phyloP scores from a whole-genome alignment of 2,329 filamentous ascomycete species.

The Fusarium anguioides region DNA sequence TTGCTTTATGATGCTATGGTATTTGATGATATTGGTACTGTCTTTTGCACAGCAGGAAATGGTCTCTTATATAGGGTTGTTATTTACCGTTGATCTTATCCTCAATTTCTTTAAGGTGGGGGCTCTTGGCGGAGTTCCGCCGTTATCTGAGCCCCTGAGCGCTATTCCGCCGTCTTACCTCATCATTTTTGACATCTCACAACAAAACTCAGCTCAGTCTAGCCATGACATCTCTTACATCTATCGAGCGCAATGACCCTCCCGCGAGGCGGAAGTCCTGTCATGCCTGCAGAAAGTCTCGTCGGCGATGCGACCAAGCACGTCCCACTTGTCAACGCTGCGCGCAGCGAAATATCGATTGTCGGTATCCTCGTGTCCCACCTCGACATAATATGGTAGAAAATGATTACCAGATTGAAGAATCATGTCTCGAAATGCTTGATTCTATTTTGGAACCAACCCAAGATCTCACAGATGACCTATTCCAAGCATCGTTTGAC shows the following conservation, averaged over 20 bases:
- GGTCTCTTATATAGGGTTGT: background rate
- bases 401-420: no score
- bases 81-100: background rate
- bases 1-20: fast-evolving
- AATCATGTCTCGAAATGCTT: background rate
- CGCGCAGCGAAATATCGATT: background rate
- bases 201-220: background rate
- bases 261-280: slow-evolving; percentile 8
- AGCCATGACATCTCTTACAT: background rate
- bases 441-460: background rate
- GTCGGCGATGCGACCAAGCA: background rate
- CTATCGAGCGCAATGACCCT: background rate
- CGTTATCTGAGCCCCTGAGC: background rate
- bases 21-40: background rate
- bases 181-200: background rate
- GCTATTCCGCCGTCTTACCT: background rate
- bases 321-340: slow-evolving; percentile 7
- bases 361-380: background rate
- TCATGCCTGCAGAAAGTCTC: background rate
- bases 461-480: background rate
- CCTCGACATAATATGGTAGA: no score
- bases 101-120: background rate
- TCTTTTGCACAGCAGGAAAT: background rate
- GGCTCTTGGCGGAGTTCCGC: slow-evolving; percentile 4
- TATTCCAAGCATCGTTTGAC: background rate